phyloP scores from a whole-genome alignment of 2,329 filamentous ascomycete genomes.

The Xylaria sp. region DNA sequence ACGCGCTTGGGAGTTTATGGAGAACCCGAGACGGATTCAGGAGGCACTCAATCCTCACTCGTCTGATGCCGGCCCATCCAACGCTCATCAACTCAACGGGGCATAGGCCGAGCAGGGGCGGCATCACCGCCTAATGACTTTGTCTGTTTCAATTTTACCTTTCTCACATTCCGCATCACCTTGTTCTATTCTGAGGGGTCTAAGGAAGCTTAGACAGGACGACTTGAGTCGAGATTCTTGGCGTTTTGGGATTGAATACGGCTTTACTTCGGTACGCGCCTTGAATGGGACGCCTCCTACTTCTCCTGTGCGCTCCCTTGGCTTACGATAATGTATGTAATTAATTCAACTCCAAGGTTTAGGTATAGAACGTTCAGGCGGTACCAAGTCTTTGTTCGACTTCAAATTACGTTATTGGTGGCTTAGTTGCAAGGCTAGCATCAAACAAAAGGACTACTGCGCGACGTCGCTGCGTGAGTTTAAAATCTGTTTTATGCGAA shows the following conservation, averaged over 20 bases:
- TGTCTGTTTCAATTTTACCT: neutral
- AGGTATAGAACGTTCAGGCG: too few relatives aligned
- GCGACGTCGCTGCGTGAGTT: too few relatives aligned
- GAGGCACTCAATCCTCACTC: constrained; percentile 31
- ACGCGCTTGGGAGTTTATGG: constrained; percentile 61
- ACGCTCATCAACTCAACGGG: constrained; percentile 10
- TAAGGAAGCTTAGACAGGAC: constrained; percentile 1
- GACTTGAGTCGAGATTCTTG: constrained; percentile 1
- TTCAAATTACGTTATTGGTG: neutral
- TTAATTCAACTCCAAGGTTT: neutral
- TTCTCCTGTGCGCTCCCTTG: neutral
- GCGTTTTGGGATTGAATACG: neutral
- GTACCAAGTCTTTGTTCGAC: too few relatives aligned
- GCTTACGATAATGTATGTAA: constrained; percentile 20
- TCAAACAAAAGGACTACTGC: too few relatives aligned
- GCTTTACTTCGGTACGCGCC: neutral
- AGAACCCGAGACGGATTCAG: constrained; percentile 61
- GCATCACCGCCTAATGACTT: constrained; percentile 10
- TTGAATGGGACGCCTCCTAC: neutral
- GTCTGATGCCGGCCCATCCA: constrained; percentile 23
- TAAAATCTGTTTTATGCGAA: too few relatives aligned
- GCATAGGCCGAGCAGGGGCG: neutral
- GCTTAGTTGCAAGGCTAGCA: neutral
- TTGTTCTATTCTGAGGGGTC: neutral
- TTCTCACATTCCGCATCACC: neutral